Evolutionary conservation across 805 yeast species (phyloP), one percentile per base, ranked within the genome.

Genomic region (Kluyveromyces starmeri): DNA sequence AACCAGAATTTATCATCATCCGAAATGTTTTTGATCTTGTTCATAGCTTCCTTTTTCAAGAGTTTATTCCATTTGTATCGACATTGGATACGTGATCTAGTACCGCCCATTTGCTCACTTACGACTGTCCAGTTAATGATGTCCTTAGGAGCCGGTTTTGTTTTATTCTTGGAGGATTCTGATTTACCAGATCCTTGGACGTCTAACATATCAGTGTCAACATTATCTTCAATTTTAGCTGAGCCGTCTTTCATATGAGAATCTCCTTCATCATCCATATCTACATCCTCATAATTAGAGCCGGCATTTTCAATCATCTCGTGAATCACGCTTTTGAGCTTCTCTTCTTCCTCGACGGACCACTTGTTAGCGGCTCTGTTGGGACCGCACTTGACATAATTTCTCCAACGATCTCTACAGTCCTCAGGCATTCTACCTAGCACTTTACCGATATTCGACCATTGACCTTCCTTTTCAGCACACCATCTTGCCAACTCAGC

Each of bases 361-460:
- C 97, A 88, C 53, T 81, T 83, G 55, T 83, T 82, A 32, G 73
- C 70, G 7, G 77, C 74, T 43, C 96, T 67, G 36, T 73, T 73
- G 12, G 66, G 67, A 16, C 96, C 96, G 63, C 96, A 89, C 57
- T 88, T 88, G 42, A 88, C 82, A 53, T 88, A 89, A 55, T 89
- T 89, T 58, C 97, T 70, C 95, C 95, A 89, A 47, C 97, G 69
- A 56, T 89, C 97, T 47, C 97, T 71, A 58, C 96, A 88, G 60
- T 89, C 97, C 52, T 89, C 97, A 0, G 97, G 96, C 97, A 89
- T 89, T 49, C 97, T 68, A 10, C 83, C 84, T 73, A 89, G 66
- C 6, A 65, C 63, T 35, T 70, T 70, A 6, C 96, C 96, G 40
- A 89, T 83, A 26, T 67, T 65, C 46, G 84, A 84, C 97, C 97